Percentiles rank a stretch among this genome's conserved stretches.
These are phyloP conservation scores for Cetraspora pellucida DNA, from an alignment of 192 early-diverging fungal genomes.

Conservation along the genomic window DNA sequence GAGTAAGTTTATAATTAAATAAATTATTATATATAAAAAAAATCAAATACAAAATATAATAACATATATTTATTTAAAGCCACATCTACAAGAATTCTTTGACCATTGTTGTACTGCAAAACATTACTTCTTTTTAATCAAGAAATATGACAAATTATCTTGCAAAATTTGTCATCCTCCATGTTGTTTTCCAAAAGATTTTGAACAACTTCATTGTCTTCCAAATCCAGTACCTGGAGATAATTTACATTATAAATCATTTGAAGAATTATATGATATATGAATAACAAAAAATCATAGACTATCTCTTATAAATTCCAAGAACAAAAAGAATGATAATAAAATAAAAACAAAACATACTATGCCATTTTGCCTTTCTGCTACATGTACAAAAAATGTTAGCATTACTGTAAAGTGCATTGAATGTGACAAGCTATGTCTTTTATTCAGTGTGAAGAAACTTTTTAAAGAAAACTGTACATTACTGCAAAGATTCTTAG, in stretches of 20 bases:
- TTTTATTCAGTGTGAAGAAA: constrained; percentile 1
- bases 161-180: background rate
- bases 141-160: background rate
- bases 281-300: background rate
- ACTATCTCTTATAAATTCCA: background rate
- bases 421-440: background rate
- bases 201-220: constrained; percentile 4
- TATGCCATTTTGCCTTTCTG: background rate
- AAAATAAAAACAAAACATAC: background rate
- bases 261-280: background rate
- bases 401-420: background rate
- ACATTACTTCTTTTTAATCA: constrained; percentile 6
- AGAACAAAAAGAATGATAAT: background rate
- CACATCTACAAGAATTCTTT: background rate
- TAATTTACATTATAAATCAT: background rate
- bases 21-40: background rate
- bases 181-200: background rate
- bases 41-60: background rate
- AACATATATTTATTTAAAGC: constrained; percentile 4
- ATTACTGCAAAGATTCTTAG: background rate
- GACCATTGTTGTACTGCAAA: background rate
- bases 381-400: constrained; percentile 8
- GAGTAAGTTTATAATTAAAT: background rate
- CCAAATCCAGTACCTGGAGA: constrained; percentile 8
- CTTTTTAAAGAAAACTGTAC: background rate